A percentile compares a stretch with the other conserved stretches of the same genome.
Conservation (phyloP, 2,329 filamentous ascomycete species). For the Trichoderma asperellum region DNA sequence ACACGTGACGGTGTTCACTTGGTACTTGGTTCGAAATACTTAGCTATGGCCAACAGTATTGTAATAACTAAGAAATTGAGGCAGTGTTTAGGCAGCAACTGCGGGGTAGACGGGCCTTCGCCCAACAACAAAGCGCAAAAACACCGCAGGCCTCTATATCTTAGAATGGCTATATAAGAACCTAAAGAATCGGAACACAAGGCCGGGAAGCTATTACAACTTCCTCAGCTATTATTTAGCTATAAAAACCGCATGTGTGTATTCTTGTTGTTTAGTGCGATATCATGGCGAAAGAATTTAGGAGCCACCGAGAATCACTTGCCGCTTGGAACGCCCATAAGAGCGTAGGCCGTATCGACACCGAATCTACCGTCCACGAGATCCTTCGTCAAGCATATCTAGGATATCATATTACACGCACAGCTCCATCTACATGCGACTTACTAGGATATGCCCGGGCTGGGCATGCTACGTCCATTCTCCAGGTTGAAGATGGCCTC, state of each 20-base stretch:
- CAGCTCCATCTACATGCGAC: not conserved
- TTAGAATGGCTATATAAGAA: not conserved
- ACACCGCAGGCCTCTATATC: not conserved
- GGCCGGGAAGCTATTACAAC: not conserved
- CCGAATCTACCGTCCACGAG: not conserved
- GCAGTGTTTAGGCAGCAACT: not conserved
- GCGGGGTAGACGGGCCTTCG: not conserved
- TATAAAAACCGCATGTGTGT: not conserved
- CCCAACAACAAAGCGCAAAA: not conserved
- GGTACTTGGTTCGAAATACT: not conserved
- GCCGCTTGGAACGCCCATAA: not conserved
- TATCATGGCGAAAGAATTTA: not conserved
- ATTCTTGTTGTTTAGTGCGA: not conserved
- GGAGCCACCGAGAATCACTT: not conserved
- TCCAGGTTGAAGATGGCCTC: not conserved
- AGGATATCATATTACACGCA: not conserved
- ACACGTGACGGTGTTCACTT: too few relatives aligned
- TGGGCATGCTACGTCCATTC: not conserved
- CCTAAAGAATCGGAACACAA: not conserved
- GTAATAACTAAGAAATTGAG: not conserved
- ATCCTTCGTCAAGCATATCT: not conserved
- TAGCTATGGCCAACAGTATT: not conserved
- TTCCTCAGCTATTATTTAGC: not conserved
- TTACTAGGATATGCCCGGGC: not conserved
- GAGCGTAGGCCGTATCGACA: not conserved